Percentiles rank a stretch among this genome's conserved stretches.
Evolutionary conservation across 2,329 filamentous ascomycete genomes (phyloP).

Genomic region (Blastomyces parvus): DNA sequence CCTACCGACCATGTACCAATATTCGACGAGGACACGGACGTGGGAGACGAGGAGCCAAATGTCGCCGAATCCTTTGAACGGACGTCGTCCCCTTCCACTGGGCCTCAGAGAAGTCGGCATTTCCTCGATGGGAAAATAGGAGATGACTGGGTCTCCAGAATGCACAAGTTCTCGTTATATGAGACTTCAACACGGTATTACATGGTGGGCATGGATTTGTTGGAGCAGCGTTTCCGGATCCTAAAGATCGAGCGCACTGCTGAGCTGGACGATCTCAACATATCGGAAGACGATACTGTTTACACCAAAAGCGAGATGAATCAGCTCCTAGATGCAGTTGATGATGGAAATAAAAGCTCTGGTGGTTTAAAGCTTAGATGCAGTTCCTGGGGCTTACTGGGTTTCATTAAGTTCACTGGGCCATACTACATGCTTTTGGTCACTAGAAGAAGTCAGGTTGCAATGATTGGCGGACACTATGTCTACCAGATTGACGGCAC

Average conservation of each 20-base stretch:
- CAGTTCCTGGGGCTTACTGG: conserved; percentile 85
- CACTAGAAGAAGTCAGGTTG: conserved; percentile 90
- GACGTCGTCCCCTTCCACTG: conserved; percentile 29
- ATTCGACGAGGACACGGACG: conserved; percentile 27
- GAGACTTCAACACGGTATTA: conserved; percentile 92
- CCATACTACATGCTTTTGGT: conserved; percentile 96
- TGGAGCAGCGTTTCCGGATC: conserved; percentile 80
- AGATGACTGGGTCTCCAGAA: conserved; percentile 45
- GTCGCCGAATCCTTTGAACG: conserved; percentile 39
- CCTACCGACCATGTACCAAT: conserved; percentile 19
- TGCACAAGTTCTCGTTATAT: conserved; percentile 98
- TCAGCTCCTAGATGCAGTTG: conserved; percentile 83
- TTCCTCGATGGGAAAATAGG: conserved; percentile 26
- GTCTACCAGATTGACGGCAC: conserved; percentile 93
- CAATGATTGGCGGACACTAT: conserved; percentile 92
- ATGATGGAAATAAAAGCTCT: conserved; percentile 84
- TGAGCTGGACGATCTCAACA: conserved; percentile 65
- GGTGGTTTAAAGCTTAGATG: conserved; percentile 84
- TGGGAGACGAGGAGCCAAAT: conserved; percentile 37
- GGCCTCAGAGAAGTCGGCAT: conserved; percentile 30
- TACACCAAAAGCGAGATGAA: conserved; percentile 91
- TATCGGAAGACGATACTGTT: conserved; percentile 89
- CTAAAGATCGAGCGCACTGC: conserved; percentile 89
- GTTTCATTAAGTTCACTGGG: conserved; percentile 92
- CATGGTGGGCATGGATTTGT: conserved; percentile 83